Base-by-base conservation (phyloP, 331 rosid genomes). In the Ulmus americana region DNA sequence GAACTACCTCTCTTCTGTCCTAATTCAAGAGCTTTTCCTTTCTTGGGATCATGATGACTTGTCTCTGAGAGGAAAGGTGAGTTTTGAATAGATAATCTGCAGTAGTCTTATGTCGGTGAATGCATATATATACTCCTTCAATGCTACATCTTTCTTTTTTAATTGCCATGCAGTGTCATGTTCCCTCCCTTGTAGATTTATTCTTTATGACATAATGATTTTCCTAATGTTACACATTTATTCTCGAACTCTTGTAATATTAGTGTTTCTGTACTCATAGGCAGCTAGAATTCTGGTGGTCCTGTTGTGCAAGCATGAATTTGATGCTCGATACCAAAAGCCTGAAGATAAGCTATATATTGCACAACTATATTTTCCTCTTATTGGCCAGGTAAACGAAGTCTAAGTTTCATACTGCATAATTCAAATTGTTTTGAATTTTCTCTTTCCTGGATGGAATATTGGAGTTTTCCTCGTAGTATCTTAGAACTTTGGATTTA, bases 21-120 rank as follows among this genome's bases (percentile, higher is more conserved):
- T 92, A 70, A 89, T 92, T 76, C 98, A 92, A 84, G 98, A 92
- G 79, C 86, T 92, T 62, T 92, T 92, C 83, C 81, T 92, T 74
- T 83, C 95, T 7, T 92, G 97, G 98, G 98, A 92, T 81, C 98
- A 92, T 76, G 98, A 92, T 35, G 98, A 92, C 79, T 71, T 92
- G 63, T 76, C 98, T 79, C 82, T 92, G 58, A 84, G 98, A 20
- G 88, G 86, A 64, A 92, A 87, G 95, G 98, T 79, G 65, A 59
- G 85, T 73, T 70, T 58, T 10, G 44, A 51, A 46, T 44, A 9
- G 63, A 54, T 45, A 54, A 44, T 47, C 66, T 70, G 47, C 50
- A 28, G 18, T 42, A 46, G 35, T 15, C 38, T 72, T 50, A 5
- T 68, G 66, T 40, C 48, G 39, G 61, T 48, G 54, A 42, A 52